These are phyloP conservation scores for Exophiala alcalophila DNA, from an alignment of 2,329 filamentous ascomycete genomes.

Conservation along the genomic window DNA sequence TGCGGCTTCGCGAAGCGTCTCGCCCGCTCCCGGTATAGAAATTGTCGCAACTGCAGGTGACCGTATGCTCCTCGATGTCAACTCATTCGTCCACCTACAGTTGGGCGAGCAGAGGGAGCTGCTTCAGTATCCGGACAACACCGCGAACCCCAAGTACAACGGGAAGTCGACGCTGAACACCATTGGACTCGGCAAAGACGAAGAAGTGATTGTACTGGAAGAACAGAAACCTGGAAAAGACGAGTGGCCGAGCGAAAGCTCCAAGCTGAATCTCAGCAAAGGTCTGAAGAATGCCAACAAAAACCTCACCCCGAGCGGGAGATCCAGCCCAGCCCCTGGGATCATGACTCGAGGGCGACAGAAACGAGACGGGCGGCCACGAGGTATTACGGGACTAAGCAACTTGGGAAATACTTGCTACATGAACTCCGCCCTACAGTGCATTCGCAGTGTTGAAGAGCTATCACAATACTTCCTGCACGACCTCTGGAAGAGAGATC, in stretches of 20 bases:
- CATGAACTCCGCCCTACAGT: slow-evolving; percentile 97
- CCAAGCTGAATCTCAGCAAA: slow-evolving; percentile 16
- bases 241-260: slow-evolving; percentile 22
- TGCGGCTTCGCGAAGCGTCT: slow-evolving; percentile 43
- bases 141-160: slow-evolving; percentile 72
- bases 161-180: slow-evolving; percentile 64
- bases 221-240: slow-evolving; percentile 55
- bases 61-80: slow-evolving; percentile 59
- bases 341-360: slow-evolving; percentile 67
- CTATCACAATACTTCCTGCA: slow-evolving; percentile 85
- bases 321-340: slow-evolving; percentile 65
- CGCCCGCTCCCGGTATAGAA: slow-evolving; percentile 43
- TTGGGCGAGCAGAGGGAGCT: slow-evolving; percentile 63
- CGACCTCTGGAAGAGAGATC: slow-evolving; percentile 69
- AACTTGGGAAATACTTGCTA: slow-evolving; percentile 98
- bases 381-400: slow-evolving; percentile 76
- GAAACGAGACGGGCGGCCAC: slow-evolving; percentile 64
- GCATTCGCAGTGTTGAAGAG: slow-evolving; percentile 88
- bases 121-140: slow-evolving; percentile 64
- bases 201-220: slow-evolving; percentile 78
- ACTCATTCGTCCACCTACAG: slow-evolving; percentile 61
- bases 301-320: slow-evolving; percentile 53
- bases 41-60: slow-evolving; percentile 43
- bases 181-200: slow-evolving; percentile 67
- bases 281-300: slow-evolving; percentile 40